Evolutionary conservation across 306 rosid genomes (phyloP), one percentile per base, ranked within the genome.

Genomic region (Quercus dentata): DNA sequence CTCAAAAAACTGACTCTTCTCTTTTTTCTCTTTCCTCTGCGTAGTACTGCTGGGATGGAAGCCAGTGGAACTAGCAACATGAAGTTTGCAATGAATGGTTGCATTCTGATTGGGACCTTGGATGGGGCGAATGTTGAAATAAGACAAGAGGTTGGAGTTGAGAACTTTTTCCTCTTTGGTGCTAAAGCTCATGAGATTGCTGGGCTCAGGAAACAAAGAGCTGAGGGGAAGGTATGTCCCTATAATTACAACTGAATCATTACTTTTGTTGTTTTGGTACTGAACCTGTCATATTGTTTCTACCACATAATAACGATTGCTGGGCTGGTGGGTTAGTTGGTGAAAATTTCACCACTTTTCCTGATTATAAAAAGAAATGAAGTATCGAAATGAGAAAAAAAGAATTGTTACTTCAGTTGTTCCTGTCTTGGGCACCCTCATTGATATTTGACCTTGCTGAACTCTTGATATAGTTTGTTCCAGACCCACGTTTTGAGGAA

Each of bases 61-160:
- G 99, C 99, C 84, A 93, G 99, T 86, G 99, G 99, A 86, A 96
- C 99, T 41, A 93, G 99, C 88, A 96, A 93, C 90, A 96, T 96
- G 99, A 96, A 96, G 85, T 96, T 96, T 83, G 91, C 97, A 35
- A 93, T 96, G 97, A 96, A 93, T 72, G 99, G 99, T 46, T 96
- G 99, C 85, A 54, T 96, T 77, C 88, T 86, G 79, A 96, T 96
- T 83, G 99, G 99, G 77, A 96, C 98, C 72, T 87, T 96, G 84
- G 99, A 96, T 79, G 99, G 99, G 54, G 99, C 99, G 86, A 96
- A 96, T 78, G 99, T 96, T 70, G 99, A 96, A 86, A 96, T 96
- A 79, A 88, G 98, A 75, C 82, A 96, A 80, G 99, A 96, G 88
- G 98, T 96, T 86, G 99, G 99, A 54, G 89, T 10, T 56, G 98